Evolutionary conservation across 768 basidiomycete species (phyloP).

Genomic region (Artomyces pyxidatus): DNA sequence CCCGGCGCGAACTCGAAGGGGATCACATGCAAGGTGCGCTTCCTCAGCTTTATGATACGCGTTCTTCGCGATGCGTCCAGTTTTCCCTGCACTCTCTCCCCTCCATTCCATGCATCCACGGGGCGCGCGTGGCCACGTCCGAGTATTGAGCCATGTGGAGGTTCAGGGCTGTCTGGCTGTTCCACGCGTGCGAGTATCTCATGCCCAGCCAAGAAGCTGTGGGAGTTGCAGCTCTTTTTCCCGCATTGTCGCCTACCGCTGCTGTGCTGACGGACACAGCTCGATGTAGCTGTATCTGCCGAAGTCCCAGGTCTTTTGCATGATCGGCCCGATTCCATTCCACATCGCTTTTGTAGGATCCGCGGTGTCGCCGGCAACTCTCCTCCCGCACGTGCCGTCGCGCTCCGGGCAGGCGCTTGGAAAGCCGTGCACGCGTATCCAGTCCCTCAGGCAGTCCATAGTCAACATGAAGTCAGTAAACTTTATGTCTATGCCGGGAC

Average conservation of each 20-base stretch:
- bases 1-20: not conserved
- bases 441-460: slow-evolving; percentile 57
- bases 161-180: too few species aligned
- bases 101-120: too few species aligned
- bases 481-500: not conserved
- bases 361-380: slow-evolving; percentile 46
- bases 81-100: too few species aligned
- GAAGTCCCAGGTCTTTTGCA: slow-evolving; percentile 48
- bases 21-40: not conserved
- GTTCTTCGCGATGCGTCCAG: too few species aligned
- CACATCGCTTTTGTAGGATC: slow-evolving; percentile 53
- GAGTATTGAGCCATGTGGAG: too few species aligned
- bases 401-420: slow-evolving; percentile 20
- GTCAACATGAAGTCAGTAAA: slow-evolving; percentile 57
- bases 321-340: slow-evolving; percentile 57
- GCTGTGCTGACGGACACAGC: too few species aligned
- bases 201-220: too few species aligned
- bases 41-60: not conserved
- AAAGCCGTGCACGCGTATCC: slow-evolving; percentile 40
- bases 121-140: too few species aligned
- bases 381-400: slow-evolving; percentile 51
- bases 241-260: too few species aligned
- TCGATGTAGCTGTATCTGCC: slow-evolving; percentile 41
- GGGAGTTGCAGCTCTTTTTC: too few species aligned
- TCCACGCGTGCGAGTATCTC: too few species aligned